These are phyloP conservation scores for Passiflora organensis DNA, from an alignment of 345 rosid genomes.

Conservation along the genomic window DNA sequence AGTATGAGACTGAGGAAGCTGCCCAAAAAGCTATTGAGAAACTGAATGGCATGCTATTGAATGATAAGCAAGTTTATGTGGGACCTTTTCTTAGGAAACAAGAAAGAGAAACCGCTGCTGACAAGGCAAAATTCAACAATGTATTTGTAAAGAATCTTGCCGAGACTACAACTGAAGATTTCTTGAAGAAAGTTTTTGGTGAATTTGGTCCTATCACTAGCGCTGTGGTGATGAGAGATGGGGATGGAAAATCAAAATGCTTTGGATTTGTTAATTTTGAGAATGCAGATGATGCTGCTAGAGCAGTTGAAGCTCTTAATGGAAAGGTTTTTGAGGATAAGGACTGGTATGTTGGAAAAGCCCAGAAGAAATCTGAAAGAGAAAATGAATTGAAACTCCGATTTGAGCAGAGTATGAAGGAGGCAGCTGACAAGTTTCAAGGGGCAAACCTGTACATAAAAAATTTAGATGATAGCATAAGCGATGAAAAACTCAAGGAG, in stretches of 20 bases:
- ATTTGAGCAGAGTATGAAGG: slow-evolving; percentile 21
- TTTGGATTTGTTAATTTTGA: slow-evolving; percentile 30
- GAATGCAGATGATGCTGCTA: slow-evolving; percentile 24
- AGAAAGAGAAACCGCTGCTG: slow-evolving; percentile 14
- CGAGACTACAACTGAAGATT: slow-evolving; percentile 21
- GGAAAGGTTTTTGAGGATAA: slow-evolving; percentile 18
- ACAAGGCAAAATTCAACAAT: slow-evolving; percentile 17
- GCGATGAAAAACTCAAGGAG: slow-evolving; percentile 25
- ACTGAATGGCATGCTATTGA: slow-evolving; percentile 24
- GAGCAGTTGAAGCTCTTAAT: slow-evolving; percentile 23
- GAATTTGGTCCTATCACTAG: slow-evolving; percentile 21
- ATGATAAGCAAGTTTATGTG: slow-evolving; percentile 28
- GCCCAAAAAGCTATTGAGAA: slow-evolving; percentile 23
- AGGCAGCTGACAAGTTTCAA: slow-evolving; percentile 13
- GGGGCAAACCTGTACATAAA: slow-evolving; percentile 21
- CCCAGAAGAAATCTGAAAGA: slow-evolving; percentile 25
- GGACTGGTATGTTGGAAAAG: slow-evolving; percentile 27
- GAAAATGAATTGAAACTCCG: slow-evolving; percentile 17
- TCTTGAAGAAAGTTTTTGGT: slow-evolving; percentile 16
- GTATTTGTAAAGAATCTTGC: slow-evolving; percentile 21
- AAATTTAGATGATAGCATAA: slow-evolving; percentile 20
- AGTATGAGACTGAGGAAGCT: slow-evolving; percentile 20
- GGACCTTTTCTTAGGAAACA: slow-evolving; percentile 24
- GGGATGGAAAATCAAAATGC: slow-evolving; percentile 22
- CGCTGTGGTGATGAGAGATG: slow-evolving; percentile 26